Conservation (phyloP, 352 stramenopile genomes). For the Globisporangium yorkense region DNA sequence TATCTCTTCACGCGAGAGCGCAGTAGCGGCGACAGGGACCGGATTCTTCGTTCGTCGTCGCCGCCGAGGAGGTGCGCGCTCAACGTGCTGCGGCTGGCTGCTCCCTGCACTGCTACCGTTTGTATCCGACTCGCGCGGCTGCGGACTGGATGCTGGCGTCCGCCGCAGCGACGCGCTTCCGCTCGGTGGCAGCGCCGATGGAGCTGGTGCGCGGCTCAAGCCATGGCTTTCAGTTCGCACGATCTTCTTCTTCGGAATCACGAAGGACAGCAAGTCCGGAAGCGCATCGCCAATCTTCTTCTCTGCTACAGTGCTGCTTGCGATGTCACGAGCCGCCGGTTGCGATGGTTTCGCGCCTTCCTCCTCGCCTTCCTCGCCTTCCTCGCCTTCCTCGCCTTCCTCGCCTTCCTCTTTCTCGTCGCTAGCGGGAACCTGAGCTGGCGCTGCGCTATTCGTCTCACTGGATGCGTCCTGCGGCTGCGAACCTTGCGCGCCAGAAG, state of each 20-base stretch:
- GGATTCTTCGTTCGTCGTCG: conserved; percentile 33
- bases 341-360: neutral
- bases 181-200: neutral
- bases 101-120: neutral
- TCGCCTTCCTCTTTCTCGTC: neutral
- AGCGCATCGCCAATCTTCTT: neutral
- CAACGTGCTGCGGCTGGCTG: neutral
- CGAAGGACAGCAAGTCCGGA: conserved; percentile 26
- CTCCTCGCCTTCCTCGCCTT: conserved; percentile 7
- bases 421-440: neutral
- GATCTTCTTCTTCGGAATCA: conserved; percentile 38
- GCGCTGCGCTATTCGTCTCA: neutral
- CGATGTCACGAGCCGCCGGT: neutral
- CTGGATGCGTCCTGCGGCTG: neutral
- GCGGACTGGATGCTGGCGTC: conserved; percentile 9
- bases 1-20: conserved; percentile 26
- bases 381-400: conserved; percentile 4
- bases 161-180: conserved; percentile 3
- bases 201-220: neutral
- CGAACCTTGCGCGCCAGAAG: neutral
- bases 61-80: neutral
- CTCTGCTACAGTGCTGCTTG: neutral
- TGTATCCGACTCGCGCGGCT: neutral
- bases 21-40: conserved; percentile 25
- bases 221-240: conserved; percentile 3